Evolutionary conservation across 257 asterid genomes (phyloP).

Genomic region (Eucommia ulmoides): DNA sequence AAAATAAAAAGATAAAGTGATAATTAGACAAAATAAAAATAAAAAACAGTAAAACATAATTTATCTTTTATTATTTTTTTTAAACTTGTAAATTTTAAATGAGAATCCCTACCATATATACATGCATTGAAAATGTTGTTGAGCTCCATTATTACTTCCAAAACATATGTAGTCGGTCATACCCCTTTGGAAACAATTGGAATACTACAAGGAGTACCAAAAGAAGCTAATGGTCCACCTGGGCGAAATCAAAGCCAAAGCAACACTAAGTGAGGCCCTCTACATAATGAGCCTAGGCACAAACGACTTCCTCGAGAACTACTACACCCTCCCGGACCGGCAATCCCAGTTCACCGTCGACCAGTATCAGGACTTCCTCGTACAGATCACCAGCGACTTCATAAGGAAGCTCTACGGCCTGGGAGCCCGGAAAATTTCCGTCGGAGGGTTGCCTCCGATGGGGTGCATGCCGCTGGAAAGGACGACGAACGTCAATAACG

Average conservation of each 20-base stretch:
- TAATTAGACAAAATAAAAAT: too few species aligned
- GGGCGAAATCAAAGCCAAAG: background rate
- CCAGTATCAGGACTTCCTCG: background rate
- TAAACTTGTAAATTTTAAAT: too few species aligned
- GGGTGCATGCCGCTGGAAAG: constrained; percentile 1
- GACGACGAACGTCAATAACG: background rate
- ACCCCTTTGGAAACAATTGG: background rate
- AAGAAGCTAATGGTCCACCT: background rate
- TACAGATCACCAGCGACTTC: background rate
- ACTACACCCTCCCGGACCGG: background rate
- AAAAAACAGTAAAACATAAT: too few species aligned
- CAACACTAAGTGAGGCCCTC: background rate
- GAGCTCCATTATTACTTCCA: too few species aligned
- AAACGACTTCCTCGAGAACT: constrained; percentile 2
- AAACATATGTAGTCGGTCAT: constrained; percentile 1
- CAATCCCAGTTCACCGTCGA: background rate
- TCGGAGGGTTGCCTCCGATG: background rate
- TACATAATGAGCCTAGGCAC: background rate
- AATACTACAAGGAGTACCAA: background rate
- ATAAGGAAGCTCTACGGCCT: background rate
- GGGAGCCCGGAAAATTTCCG: background rate
- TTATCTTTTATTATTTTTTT: too few species aligned
- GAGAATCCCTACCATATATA: too few species aligned
- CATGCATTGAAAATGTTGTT: too few species aligned
- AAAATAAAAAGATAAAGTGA: too few species aligned